Evolutionary conservation across 768 basidiomycete species (phyloP).

Genomic region (Lactarius indigo): DNA sequence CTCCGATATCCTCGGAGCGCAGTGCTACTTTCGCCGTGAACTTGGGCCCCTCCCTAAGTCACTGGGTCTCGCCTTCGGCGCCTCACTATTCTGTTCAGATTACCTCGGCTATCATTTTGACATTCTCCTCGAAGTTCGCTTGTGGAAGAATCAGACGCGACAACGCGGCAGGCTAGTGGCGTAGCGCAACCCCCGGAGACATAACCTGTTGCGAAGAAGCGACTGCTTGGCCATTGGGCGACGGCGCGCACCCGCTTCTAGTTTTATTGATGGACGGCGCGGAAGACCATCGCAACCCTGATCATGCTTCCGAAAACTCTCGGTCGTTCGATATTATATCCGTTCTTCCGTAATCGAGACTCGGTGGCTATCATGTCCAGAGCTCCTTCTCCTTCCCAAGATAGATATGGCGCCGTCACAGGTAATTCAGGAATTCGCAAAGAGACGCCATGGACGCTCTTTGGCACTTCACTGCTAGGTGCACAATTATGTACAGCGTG

Average conservation of each 20-base stretch:
- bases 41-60: background rate
- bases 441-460: background rate
- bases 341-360: background rate
- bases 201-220: background rate
- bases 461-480: background rate
- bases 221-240: background rate
- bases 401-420: background rate
- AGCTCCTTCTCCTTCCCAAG: too few relatives aligned
- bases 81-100: slow-evolving; percentile 5
- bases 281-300: background rate
- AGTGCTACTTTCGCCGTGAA: background rate
- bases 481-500: background rate
- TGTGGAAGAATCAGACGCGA: background rate
- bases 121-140: background rate
- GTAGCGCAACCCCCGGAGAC: slow-evolving; percentile 1
- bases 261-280: background rate
- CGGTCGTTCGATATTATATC: background rate
- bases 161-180: background rate
- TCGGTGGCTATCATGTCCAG: background rate
- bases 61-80: slow-evolving; percentile 2
- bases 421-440: background rate
- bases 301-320: background rate
- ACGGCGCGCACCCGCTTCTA: background rate
- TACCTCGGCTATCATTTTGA: slow-evolving; percentile 1
- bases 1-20: background rate